A percentile compares a stretch with the other conserved stretches of the same genome.
These are phyloP conservation scores for Dalbergia cochinchinensis DNA, from an alignment of 306 rosid species.

Conservation along the genomic window DNA sequence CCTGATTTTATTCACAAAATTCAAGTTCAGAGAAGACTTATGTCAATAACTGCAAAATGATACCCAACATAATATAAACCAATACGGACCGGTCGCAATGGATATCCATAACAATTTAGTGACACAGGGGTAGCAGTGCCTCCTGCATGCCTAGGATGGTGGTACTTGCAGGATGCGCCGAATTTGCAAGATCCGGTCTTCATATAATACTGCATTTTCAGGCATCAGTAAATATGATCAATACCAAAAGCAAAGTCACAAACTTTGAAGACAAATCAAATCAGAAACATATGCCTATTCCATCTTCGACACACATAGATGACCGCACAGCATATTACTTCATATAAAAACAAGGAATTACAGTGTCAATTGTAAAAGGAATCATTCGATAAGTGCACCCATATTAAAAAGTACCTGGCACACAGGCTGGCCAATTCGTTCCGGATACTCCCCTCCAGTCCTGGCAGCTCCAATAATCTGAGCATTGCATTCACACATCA, in stretches of 20 bases:
- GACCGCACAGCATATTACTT: conserved; percentile 22
- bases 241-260: conserved; percentile 28
- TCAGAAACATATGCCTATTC: conserved; percentile 34
- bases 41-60: conserved; percentile 26
- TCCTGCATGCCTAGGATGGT: conserved; percentile 86
- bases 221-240: conserved; percentile 44
- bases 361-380: conserved; percentile 42
- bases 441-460: conserved; percentile 75
- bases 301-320: conserved; percentile 25
- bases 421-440: conserved; percentile 87
- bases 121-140: conserved; percentile 57
- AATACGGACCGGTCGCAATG: conserved; percentile 67
- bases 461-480: conserved; percentile 84
- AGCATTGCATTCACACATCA: conserved; percentile 36
- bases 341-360: conserved; percentile 21
- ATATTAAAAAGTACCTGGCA: conserved; percentile 79
- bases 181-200: conserved; percentile 86
- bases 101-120: conserved; percentile 75
- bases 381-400: conserved; percentile 28
- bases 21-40: conserved; percentile 24
- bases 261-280: conserved; percentile 29
- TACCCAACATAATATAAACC: conserved; percentile 34
- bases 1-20: conserved; percentile 57
- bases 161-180: conserved; percentile 90
- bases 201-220: conserved; percentile 77